Base-by-base conservation (phyloP, 2,329 filamentous ascomycete species). In the Colletotrichum kahawae region DNA sequence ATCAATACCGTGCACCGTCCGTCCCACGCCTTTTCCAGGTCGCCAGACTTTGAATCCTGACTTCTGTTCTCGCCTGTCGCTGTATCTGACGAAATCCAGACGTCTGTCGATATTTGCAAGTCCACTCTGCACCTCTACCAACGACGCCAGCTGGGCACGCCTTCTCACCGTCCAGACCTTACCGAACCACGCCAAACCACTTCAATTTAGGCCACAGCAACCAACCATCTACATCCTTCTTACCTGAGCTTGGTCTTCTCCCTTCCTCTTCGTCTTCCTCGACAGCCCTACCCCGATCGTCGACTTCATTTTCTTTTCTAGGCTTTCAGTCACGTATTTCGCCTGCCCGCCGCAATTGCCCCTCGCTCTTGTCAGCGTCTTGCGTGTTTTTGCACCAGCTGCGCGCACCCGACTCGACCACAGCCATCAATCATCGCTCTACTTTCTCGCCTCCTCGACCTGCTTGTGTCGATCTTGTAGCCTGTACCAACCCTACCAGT, bases 301-400 rank as follows among this genome's bases (percentile, higher is more conserved):
- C 43, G 43, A 51, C 43, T 51, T 51, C 36, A 21, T 60, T 31
- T 38, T 34, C 57, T 56, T 65, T 29, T 24, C 48, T 33, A 34
- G 24, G 12, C 56, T 48, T 33, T n/a, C 18, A 56, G n/a, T 29
- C 51, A 31, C 54, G 18, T 43, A 21, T 18, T 12, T 34, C 60
- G 34, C 34, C 14, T 51, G 31, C 31, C 51, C 59, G 54, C 43
- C 36, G 57, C 71, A 70, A 62, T 38, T 43, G 60, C 69, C 69
- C 29, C 69, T 72, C 69, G 67, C 56, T 63, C 36, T 38, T 56
- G 29, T n/a, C 56, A 56, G 31, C 38, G 14, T 66, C 66, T 54
- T 74, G 70, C 60, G 70, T 74, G 65, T 51, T 74, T 70, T 63
- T 66, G 67, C 62, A 10, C 66, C 36, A 54, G 62, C 64, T 33